Evolutionary conservation across 2,329 filamentous ascomycete species (phyloP).

Genomic region (Zymoseptoria ardabiliae): DNA sequence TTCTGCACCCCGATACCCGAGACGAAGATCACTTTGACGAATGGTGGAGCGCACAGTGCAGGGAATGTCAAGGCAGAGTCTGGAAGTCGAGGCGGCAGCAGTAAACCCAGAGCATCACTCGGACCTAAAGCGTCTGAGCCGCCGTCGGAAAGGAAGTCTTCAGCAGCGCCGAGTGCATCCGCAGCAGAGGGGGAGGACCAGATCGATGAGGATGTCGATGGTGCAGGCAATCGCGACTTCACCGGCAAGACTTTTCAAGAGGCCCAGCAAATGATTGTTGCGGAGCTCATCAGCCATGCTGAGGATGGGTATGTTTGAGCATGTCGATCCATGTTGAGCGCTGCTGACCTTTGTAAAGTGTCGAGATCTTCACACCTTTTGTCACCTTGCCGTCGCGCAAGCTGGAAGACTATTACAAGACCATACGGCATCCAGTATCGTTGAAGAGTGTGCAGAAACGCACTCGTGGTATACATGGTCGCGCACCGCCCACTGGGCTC

Average conservation of each 20-base stretch:
- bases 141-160: slow-evolving; percentile 24
- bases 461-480: slow-evolving; percentile 64
- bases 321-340: too few species aligned
- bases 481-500: slow-evolving; percentile 50
- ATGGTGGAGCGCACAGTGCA: slow-evolving; percentile 10
- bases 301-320: slow-evolving; percentile 53
- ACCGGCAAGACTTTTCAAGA: slow-evolving; percentile 71
- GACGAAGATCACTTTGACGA: slow-evolving; percentile 5
- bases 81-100: slow-evolving; percentile 12
- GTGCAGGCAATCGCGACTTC: slow-evolving; percentile 42
- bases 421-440: slow-evolving; percentile 75
- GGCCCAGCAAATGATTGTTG: slow-evolving; percentile 77
- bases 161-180: slow-evolving; percentile 23
- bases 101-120: slow-evolving; percentile 14
- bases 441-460: slow-evolving; percentile 70
- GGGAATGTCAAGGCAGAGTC: slow-evolving; percentile 19
- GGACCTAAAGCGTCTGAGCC: slow-evolving; percentile 21
- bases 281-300: slow-evolving; percentile 61
- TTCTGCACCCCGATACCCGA: slow-evolving; percentile 66
- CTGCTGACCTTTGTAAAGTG: slow-evolving; percentile 33
- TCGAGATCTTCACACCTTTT: slow-evolving; percentile 67
- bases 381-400: slow-evolving; percentile 67
- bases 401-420: slow-evolving; percentile 77
- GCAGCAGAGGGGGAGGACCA: slow-evolving; percentile 12
- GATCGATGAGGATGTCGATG: slow-evolving; percentile 11